A percentile compares a stretch with the other conserved stretches of the same genome.
Conservation (phyloP, 2,329 filamentous ascomycete species). For the Diplodia sapinea region DNA sequence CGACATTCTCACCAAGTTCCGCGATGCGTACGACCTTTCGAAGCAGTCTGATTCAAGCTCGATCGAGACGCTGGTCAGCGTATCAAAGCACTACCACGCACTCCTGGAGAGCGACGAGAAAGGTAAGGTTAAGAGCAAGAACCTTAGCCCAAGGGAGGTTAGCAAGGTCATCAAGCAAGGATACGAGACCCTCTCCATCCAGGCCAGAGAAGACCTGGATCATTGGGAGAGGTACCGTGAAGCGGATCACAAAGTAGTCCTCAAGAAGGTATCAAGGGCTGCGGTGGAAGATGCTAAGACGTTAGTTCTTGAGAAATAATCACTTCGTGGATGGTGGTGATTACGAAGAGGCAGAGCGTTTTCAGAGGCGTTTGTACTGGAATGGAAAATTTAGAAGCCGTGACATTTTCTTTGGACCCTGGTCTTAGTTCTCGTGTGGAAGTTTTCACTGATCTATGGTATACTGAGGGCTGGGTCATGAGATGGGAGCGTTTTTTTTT, state of each 20-base stretch:
- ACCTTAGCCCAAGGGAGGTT: conserved; percentile 82
- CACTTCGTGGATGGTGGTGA: not conserved
- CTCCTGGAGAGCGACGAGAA: conserved; percentile 69
- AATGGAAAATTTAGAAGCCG: conserved; percentile 5
- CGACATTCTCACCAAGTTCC: conserved; percentile 80
- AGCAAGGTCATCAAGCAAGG: conserved; percentile 93
- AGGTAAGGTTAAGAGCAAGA: conserved; percentile 61
- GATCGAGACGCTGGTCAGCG: conserved; percentile 82
- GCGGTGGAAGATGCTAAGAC: conserved; percentile 73
- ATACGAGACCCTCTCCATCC: conserved; percentile 92
- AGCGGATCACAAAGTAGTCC: conserved; percentile 77
- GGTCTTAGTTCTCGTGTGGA: not conserved
- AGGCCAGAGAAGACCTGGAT: conserved; percentile 84
- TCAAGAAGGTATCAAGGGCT: conserved; percentile 86
- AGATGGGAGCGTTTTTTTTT: not conserved
- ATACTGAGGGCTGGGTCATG: no score
- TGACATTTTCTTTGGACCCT: not conserved
- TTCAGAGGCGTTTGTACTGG: not conserved
- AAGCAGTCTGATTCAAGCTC: conserved; percentile 60
- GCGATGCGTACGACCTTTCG: conserved; percentile 70
- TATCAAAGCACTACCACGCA: conserved; percentile 84
- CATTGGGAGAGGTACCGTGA: conserved; percentile 87
- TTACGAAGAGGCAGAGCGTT: not conserved
- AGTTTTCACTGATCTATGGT: not conserved
- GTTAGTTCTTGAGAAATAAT: conserved; percentile 47